Evolutionary conservation across 2,329 filamentous ascomycete genomes (phyloP).

Genomic region (Periconia sp.): DNA sequence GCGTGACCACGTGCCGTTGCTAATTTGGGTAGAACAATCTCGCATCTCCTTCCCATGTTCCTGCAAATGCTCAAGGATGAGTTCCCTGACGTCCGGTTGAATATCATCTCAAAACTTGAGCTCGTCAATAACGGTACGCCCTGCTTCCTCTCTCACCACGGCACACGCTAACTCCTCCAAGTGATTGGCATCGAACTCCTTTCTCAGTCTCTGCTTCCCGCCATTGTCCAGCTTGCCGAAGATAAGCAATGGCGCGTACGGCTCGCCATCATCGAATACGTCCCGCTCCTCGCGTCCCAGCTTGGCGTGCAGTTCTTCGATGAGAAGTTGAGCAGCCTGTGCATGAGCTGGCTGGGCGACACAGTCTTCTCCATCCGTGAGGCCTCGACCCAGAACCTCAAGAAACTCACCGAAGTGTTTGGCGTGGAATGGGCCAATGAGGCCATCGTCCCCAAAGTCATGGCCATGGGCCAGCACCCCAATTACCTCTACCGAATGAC

Average conservation of each 20-base stretch:
- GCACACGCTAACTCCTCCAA: conserved; percentile 42
- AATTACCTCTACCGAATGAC: conserved; percentile 99
- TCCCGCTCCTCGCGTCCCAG: conserved; percentile 92
- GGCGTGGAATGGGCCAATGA: conserved; percentile 97
- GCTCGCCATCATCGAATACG: conserved; percentile 98
- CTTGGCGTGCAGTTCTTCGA: conserved; percentile 98
- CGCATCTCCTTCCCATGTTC: conserved; percentile 97
- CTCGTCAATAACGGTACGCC: conserved; percentile 88
- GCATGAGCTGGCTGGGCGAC: conserved; percentile 98
- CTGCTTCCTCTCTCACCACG: neutral
- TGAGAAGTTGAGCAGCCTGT: conserved; percentile 91
- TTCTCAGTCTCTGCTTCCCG: conserved; percentile 93
- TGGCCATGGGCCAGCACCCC: conserved; percentile 96
- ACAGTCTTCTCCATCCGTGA: conserved; percentile 99
- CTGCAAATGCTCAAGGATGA: conserved; percentile 99
- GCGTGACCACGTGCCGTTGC: conserved; percentile 32
- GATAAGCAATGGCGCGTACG: conserved; percentile 99
- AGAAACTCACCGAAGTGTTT: conserved; percentile 98
- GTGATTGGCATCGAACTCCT: conserved; percentile 98
- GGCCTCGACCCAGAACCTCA: conserved; percentile 94
- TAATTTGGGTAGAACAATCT: conserved; percentile 73
- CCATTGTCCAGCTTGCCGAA: conserved; percentile 95
- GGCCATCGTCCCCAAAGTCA: conserved; percentile 97
- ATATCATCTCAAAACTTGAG: conserved; percentile 99
- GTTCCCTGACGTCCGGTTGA: conserved; percentile 95